These are phyloP conservation scores for Leccinum truebloodii DNA, from an alignment of 768 basidiomycete species.

Conservation along the genomic window DNA sequence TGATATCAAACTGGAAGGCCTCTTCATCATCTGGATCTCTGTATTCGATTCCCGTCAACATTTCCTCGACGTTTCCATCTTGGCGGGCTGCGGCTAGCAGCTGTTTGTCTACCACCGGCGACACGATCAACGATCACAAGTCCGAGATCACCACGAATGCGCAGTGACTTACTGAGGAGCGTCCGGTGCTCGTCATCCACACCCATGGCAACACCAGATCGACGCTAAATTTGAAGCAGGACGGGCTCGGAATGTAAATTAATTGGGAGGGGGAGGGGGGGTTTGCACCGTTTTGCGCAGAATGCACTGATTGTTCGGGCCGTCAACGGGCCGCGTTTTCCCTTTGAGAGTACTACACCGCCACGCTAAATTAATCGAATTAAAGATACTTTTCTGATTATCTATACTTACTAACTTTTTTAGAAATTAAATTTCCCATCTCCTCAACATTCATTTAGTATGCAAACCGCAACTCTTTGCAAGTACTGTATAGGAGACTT, in stretches of 20 bases:
- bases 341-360: too few relatives aligned
- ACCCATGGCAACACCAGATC: slow-evolving; percentile 14
- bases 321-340: not conserved
- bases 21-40: slow-evolving; percentile 19
- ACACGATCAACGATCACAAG: not conserved
- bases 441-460: too few relatives aligned
- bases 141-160: not conserved
- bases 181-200: slow-evolving; percentile 10
- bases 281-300: too few relatives aligned
- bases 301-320: not conserved
- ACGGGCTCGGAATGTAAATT: not conserved
- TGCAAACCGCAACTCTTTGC: too few relatives aligned
- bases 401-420: too few relatives aligned
- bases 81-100: slow-evolving; percentile 27
- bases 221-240: not conserved
- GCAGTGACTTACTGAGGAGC: slow-evolving; percentile 23
- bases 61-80: slow-evolving; percentile 27
- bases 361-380: too few relatives aligned
- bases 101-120: slow-evolving; percentile 23
- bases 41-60: slow-evolving; percentile 21
- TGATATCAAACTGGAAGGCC: slow-evolving; percentile 31
- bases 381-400: too few relatives aligned
- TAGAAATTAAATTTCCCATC: too few relatives aligned
- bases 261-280: too few relatives aligned
- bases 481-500: too few relatives aligned